Evolutionary conservation across 306 rosid species (phyloP).

Genomic region (Canavalia ensiformis): DNA sequence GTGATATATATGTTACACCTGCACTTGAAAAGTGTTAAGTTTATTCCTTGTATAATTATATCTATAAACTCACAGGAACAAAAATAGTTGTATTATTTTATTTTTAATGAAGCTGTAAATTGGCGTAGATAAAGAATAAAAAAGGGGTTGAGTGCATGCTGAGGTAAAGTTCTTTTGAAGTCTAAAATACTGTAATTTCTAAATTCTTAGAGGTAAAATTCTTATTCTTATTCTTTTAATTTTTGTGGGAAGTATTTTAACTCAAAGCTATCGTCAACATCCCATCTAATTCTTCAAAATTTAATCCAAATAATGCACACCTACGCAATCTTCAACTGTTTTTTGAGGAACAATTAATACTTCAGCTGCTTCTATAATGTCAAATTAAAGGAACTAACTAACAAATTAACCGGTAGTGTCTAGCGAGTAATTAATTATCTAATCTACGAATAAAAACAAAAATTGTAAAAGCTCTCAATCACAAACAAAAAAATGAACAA

Average conservation of each 20-base stretch:
- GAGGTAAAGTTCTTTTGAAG: neutral
- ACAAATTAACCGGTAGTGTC: conserved; percentile 26
- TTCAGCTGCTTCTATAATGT: neutral
- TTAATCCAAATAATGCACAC: conserved; percentile 42
- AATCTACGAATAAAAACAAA: neutral
- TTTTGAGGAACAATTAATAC: conserved; percentile 24
- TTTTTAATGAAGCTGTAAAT: conserved; percentile 26
- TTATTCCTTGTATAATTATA: neutral
- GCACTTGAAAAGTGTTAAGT: neutral
- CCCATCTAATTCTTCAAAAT: neutral
- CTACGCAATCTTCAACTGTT: conserved; percentile 33
- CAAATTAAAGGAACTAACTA: neutral
- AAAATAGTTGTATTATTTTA: conserved; percentile 3
- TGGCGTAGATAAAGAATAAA: neutral
- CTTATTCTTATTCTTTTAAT: conserved; percentile 19
- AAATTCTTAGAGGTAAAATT: neutral
- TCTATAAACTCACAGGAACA: neutral
- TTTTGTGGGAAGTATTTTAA: conserved; percentile 30
- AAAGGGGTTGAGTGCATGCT: conserved; percentile 7
- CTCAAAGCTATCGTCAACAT: conserved; percentile 43
- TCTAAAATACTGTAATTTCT: neutral
- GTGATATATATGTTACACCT: no score
- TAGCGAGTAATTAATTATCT: neutral
- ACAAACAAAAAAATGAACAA: conserved; percentile 12
- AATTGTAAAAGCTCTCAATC: neutral